These are phyloP conservation scores for Coleophoma cylindrospora DNA, from an alignment of 2,329 filamentous ascomycete genomes.

Conservation along the genomic window DNA sequence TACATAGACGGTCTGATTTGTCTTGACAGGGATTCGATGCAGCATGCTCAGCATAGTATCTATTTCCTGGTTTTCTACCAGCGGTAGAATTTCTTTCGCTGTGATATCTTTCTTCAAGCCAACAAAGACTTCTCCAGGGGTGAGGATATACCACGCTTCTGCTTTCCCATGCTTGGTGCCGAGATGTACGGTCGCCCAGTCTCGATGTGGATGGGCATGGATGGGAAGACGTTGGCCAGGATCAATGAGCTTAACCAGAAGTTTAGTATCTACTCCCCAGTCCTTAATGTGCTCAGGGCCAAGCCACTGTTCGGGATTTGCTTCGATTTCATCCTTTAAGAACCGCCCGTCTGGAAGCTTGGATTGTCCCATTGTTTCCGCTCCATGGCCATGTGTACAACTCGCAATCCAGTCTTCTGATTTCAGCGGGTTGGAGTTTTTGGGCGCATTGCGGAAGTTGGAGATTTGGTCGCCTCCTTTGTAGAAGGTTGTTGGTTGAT, in stretches of 20 bases:
- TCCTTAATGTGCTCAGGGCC: constrained; percentile 1
- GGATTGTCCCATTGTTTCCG: neutral
- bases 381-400: neutral
- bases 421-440: neutral
- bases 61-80: constrained; percentile 2
- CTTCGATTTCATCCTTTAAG: constrained; percentile 1
- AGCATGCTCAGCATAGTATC: neutral
- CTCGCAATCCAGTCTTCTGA: constrained; percentile 4
- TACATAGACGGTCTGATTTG: constrained; percentile 5
- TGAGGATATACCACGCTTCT: constrained; percentile 4
- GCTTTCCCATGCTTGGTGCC: constrained; percentile 2
- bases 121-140: constrained; percentile 1
- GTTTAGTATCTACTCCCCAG: constrained; percentile 2
- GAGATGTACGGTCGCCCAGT: neutral
- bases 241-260: constrained; percentile 5
- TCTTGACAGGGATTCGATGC: constrained; percentile 1
- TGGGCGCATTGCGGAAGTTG: neutral
- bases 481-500: constrained; percentile 2
- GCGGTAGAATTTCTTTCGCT: neutral
- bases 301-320: constrained; percentile 1
- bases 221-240: constrained; percentile 4
- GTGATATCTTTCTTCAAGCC: constrained; percentile 2
- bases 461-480: neutral
- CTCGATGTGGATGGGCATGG: constrained; percentile 2
- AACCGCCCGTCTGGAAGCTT: constrained; percentile 1